Base-by-base conservation (phyloP, 805 yeast species). In the Saccharomycopsis capsularis region DNA sequence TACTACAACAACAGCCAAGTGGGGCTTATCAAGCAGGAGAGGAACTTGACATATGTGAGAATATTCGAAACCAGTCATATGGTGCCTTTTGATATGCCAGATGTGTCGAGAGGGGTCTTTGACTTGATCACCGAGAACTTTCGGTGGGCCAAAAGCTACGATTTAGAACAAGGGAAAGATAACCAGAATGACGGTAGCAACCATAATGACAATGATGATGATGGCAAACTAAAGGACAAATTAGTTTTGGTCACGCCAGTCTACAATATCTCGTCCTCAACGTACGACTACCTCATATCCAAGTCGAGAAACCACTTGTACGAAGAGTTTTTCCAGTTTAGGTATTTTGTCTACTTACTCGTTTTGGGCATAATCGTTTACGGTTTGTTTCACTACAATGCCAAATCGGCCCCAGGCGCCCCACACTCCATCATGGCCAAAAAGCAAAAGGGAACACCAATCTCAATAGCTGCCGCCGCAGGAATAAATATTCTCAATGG, bases 1-100 rank as follows among this genome's bases (percentile, higher is more conserved):
- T 54, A 60, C 18, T 74, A 73, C 59, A 66, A 73, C 52, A 63
- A 66, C 13, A 51, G 57, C 5, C 51, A 50, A 7, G 74, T 68
- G 52, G 79, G 80, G 27, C 58, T 63, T 34, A 56, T 76, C 35
- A 63, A 63, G 51, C 44, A 64, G 18, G 85, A 76, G 48, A 67
- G 85, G 42, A 82, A 82, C 59, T 68, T 85, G 57, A 78, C 89
- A 0, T 80, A 79, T 60, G 75, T 79, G 35, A 73, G 75, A 51
- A 73, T 85, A 2, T 74, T 64, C 58, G 73, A 81, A 53, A 73
- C 89, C 0, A 77, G 87, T 21, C 95, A 85, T 59, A 85, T 85
- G 95, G 86, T 85, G 25, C 90, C 93, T 1, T 80, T 73, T 53
- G 93, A 85, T 58, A 59, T 69, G 35, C 85, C 88, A 2, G 77